phyloP scores from a whole-genome alignment of 768 basidiomycete genomes.

The Rubroboletus pulcherrimus region DNA sequence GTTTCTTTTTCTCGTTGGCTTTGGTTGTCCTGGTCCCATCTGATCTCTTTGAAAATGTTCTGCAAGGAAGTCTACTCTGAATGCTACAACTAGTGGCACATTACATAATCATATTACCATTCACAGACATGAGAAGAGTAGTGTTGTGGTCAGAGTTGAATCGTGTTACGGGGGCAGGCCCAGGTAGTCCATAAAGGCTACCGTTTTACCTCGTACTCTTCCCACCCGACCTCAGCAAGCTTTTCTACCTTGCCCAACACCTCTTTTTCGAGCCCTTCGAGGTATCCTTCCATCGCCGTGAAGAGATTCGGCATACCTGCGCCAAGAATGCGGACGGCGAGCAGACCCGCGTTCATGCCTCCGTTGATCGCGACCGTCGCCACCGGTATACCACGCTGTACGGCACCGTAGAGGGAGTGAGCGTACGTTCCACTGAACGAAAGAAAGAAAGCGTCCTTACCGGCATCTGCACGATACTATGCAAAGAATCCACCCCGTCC shows the following conservation, averaged over 20 bases:
- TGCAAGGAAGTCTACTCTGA: background rate
- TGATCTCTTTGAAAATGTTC: background rate
- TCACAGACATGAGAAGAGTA: too few species aligned
- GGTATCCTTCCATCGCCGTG: conserved; percentile 68
- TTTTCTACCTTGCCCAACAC: conserved; percentile 77
- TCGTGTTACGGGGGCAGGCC: background rate
- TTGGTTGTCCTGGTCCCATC: conserved; percentile 30
- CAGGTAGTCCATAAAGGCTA: background rate
- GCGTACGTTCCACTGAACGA: background rate
- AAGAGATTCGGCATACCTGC: conserved; percentile 66
- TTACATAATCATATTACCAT: background rate
- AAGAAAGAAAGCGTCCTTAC: conserved; percentile 45
- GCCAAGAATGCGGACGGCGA: conserved; percentile 88
- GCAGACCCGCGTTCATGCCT: conserved; percentile 85
- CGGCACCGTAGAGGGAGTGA: background rate
- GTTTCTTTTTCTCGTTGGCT: conserved; percentile 41
- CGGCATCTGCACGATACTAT: conserved; percentile 99
- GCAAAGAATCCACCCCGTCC: conserved; percentile 95
- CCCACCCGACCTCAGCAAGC: conserved; percentile 82
- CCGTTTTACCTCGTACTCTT: conserved; percentile 57
- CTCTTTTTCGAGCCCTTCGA: conserved; percentile 64
- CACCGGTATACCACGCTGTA: conserved; percentile 89
- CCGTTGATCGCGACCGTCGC: conserved; percentile 98
- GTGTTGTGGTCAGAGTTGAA: too few species aligned
- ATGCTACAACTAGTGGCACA: background rate